Evolutionary conservation across 441 rosid species (phyloP).

Genomic region (Pelargonium australe): DNA sequence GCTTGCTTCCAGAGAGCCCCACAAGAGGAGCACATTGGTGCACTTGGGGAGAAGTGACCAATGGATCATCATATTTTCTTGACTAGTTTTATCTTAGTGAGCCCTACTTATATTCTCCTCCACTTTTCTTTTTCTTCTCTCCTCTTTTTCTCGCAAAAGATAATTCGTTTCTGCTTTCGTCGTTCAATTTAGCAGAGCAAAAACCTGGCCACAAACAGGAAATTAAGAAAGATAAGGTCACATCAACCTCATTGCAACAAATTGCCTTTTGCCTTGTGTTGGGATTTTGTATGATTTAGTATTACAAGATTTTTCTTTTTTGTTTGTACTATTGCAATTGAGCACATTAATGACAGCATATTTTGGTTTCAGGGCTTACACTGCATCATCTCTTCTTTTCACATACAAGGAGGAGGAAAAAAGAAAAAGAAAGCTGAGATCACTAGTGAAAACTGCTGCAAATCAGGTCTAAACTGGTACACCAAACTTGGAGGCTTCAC

Average conservation of each 20-base stretch:
- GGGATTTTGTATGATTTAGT: constrained; percentile 1
- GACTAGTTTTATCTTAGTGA: constrained; percentile 18
- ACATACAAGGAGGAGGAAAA: not conserved
- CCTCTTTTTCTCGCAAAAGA: constrained; percentile 5
- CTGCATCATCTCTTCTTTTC: not conserved
- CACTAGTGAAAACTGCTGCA: not conserved
- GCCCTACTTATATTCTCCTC: constrained; percentile 10
- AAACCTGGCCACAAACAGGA: not conserved
- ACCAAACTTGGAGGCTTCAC: constrained; percentile 16
- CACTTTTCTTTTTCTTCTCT: not conserved
- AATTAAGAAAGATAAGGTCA: not conserved
- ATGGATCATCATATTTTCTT: constrained; percentile 12
- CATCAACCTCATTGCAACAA: not conserved
- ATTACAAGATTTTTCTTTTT: not conserved
- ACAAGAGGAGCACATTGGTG: not conserved
- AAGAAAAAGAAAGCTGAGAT: not conserved
- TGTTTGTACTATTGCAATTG: not conserved
- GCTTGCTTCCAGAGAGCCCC: not conserved
- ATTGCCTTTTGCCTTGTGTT: constrained; percentile 2
- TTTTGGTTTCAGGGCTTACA: not conserved
- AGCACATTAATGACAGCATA: not conserved
- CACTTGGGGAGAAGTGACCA: not conserved
- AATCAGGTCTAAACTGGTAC: constrained; percentile 12
- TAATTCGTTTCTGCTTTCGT: not conserved
- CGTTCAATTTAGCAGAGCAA: not conserved